These are phyloP conservation scores for Colletotrichum sp. DNA, from an alignment of 2,329 filamentous ascomycete genomes.

Conservation along the genomic window DNA sequence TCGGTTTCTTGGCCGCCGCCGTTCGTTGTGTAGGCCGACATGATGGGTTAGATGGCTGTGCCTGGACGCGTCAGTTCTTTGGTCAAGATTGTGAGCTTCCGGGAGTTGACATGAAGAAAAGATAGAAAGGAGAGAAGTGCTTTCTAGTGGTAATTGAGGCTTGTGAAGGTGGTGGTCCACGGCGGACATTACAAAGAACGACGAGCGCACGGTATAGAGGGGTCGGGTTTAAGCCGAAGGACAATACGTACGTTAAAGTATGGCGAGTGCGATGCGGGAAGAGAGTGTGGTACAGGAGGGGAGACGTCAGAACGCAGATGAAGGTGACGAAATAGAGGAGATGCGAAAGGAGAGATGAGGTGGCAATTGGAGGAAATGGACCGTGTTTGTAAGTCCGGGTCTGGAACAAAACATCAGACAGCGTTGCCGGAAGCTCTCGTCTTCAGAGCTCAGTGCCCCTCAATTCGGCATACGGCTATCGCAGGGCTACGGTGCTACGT, in stretches of 20 bases:
- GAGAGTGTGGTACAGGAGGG: not conserved
- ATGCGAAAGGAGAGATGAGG: conserved; percentile 9
- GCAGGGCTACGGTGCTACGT: conserved; percentile 9
- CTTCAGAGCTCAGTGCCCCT: conserved; percentile 3
- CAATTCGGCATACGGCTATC: conserved; percentile 23
- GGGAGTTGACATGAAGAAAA: not conserved
- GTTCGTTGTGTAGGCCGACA: conserved; percentile 30
- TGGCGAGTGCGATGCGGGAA: not conserved
- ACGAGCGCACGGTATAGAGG: not conserved
- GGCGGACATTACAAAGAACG: not conserved
- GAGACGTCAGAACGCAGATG: not conserved
- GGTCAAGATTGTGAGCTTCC: not conserved
- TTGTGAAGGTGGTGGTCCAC: conserved; percentile 10
- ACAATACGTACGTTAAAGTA: not conserved
- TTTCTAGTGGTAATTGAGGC: not conserved
- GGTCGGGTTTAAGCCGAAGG: not conserved
- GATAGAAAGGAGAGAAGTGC: not conserved
- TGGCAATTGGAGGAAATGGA: conserved; percentile 5
- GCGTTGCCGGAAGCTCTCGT: conserved; percentile 10
- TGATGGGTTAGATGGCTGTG: not conserved
- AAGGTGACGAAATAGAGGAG: conserved; percentile 6
- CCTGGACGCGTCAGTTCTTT: not conserved
- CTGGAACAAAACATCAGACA: conserved; percentile 14
- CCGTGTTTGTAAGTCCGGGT: conserved; percentile 7
- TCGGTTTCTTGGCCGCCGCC: conserved; percentile 63